Conservation (phyloP, 1,284 basidiomycete genomes). For the Taiwanofungus camphoratus region DNA sequence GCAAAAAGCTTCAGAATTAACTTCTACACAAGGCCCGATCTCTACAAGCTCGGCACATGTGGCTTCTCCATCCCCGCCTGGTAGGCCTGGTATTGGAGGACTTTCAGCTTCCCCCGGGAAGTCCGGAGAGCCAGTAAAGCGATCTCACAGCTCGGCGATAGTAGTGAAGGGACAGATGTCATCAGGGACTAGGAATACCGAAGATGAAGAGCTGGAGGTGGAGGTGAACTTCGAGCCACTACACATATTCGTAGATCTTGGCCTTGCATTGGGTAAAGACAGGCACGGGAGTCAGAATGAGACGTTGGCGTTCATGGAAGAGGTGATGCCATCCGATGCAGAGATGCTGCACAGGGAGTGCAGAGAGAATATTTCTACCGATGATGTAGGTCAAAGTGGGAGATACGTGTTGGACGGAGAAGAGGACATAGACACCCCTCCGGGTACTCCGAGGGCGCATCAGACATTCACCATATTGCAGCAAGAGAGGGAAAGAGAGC, state of each 20-base stretch:
- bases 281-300: constrained; percentile 27
- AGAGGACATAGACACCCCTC: constrained; percentile 31
- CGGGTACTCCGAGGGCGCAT: constrained; percentile 29
- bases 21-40: constrained; percentile 7
- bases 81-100: constrained; percentile 15
- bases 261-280: constrained; percentile 34
- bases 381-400: constrained; percentile 16
- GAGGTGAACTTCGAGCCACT: constrained; percentile 49
- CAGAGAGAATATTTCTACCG: constrained; percentile 8
- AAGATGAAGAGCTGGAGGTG: constrained; percentile 17
- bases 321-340: constrained; percentile 12
- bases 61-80: constrained; percentile 14
- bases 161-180: constrained; percentile 15
- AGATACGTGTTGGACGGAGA: constrained; percentile 16
- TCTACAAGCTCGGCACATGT: constrained; percentile 10
- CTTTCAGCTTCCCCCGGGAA: constrained; percentile 13
- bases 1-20: constrained; percentile 1
- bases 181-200: constrained; percentile 7
- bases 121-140: background rate
- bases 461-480: constrained; percentile 11
- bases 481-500: constrained; percentile 31
- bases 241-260: constrained; percentile 74
- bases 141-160: constrained; percentile 16
- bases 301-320: constrained; percentile 36
- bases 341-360: constrained; percentile 6